Percentiles rank a stretch among this genome's conserved stretches.
phyloP scores from a whole-genome alignment of 768 basidiomycete genomes.

The Hysterangium stoloniferum region DNA sequence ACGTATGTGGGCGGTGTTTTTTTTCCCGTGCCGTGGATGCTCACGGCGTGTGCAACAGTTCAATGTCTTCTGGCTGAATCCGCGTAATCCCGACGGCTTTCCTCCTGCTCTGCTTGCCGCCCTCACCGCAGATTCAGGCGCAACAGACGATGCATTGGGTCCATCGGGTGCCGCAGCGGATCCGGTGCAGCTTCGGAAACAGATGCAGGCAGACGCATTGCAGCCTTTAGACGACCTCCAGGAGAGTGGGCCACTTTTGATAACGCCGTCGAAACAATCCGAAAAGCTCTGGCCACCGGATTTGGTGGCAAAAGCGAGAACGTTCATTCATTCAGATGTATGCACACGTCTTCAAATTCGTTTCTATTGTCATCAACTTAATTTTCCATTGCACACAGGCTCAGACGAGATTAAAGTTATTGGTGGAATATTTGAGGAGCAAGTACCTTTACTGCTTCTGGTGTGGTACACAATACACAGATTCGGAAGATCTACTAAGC shows the following conservation, averaged over 20 bases:
- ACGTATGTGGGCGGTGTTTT: constrained; percentile 36
- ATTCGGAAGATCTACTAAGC: constrained; percentile 46
- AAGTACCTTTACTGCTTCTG: constrained; percentile 78
- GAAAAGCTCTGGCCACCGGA: constrained; percentile 27
- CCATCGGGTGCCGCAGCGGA: constrained; percentile 10
- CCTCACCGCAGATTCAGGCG: constrained; percentile 22
- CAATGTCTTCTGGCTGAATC: constrained; percentile 75
- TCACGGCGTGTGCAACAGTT: constrained; percentile 47
- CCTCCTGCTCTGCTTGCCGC: constrained; percentile 58
- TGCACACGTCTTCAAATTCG: constrained; percentile 14
- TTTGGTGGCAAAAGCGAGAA: constrained; percentile 54
- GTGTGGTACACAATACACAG: constrained; percentile 74
- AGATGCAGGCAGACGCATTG: constrained; percentile 72
- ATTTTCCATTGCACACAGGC: constrained; percentile 38
- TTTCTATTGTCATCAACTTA: not conserved
- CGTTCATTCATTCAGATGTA: constrained; percentile 63
- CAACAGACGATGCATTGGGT: constrained; percentile 28
- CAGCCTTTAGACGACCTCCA: constrained; percentile 30
- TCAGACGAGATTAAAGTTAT: constrained; percentile 55
- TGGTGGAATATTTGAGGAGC: constrained; percentile 67
- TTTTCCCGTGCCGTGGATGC: constrained; percentile 4
- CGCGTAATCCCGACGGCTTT: constrained; percentile 53
- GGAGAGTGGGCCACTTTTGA: constrained; percentile 15
- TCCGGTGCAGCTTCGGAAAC: constrained; percentile 38
- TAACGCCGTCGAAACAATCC: constrained; percentile 10